Evolutionary conservation across 768 basidiomycete species (phyloP), one percentile per base, ranked within the genome.

Genomic region (Phaffia australis): DNA sequence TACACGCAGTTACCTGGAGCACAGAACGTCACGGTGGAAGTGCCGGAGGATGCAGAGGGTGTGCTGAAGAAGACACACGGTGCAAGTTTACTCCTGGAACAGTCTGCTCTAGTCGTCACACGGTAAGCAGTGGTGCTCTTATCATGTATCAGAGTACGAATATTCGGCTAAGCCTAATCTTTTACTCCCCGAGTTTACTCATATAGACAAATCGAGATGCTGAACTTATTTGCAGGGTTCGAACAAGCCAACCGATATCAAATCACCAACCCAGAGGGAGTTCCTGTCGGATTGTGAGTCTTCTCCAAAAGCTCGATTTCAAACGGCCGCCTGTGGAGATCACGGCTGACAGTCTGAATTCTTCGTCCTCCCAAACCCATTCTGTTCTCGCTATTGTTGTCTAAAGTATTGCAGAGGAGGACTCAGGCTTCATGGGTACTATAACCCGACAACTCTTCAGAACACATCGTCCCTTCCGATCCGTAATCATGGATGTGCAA

Each of bases 181-280:
- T 21, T 16, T 21, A 32, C 32, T 21, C 25, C 30, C 4, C 50
- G 14, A 30, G 14, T 56, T 1, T n/a, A 2, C 21, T 54, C 2
- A n/a, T 30, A 1, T 21, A 67, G 66, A 4, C 60, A 67, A 18
- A 61, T 67, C 48, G 66, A 67, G 23, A 62, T 62, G 51, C 30
- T 60, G 25, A 67, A 60, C 60, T n/a, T 67, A 35, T 60, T 67
- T 30, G 59, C 54, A 25, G 66, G 66, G n/a, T 67, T 61, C 32
- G 66, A 67, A 30, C 54, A 67, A 23, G 60, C 59, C 54, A 67
- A 67, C 55, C 52, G 55, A n/a, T 67, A 67, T 25, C 42, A 49
- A 14, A 61, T 67, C 35, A 56, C 52, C 19, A 47, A 46, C 19
- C 60, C 58, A 1, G 46, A 67, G 18, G 66, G 66, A 1, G 52